A percentile compares a stretch with the other conserved stretches of the same genome.
Conservation (phyloP, 1,284 basidiomycete species). For the Apiotrichum sp. region DNA sequence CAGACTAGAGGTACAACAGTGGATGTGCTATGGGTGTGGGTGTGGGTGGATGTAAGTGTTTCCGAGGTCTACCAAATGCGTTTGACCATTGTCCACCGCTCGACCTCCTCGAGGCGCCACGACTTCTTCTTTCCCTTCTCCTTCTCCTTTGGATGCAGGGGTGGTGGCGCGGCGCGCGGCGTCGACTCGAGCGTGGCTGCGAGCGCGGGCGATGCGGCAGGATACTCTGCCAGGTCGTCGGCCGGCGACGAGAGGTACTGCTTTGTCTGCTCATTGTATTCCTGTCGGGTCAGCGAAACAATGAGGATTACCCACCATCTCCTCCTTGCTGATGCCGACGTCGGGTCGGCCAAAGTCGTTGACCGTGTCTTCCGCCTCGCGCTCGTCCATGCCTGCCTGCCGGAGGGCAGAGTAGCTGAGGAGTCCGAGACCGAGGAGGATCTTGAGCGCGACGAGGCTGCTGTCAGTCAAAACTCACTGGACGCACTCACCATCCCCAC, state of each 20-base stretch:
- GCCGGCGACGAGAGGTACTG: slow-evolving; percentile 60
- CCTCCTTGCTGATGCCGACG: slow-evolving; percentile 78
- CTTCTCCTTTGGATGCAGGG: slow-evolving; percentile 48
- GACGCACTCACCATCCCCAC: slow-evolving; percentile 61
- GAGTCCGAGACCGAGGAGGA: slow-evolving; percentile 79
- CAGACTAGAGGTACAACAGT: slow-evolving; percentile 16
- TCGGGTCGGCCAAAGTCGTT: slow-evolving; percentile 80
- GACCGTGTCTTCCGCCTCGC: slow-evolving; percentile 62
- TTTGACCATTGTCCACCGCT: slow-evolving; percentile 89
- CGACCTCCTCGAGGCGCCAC: slow-evolving; percentile 74
- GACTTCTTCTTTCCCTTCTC: slow-evolving; percentile 52
- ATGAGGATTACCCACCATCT: slow-evolving; percentile 55
- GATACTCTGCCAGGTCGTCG: slow-evolving; percentile 61
- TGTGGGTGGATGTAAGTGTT: not conserved
- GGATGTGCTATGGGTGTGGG: not conserved
- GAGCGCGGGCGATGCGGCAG: slow-evolving; percentile 8
- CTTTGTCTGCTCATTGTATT: slow-evolving; percentile 72
- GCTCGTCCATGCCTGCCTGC: slow-evolving; percentile 66
- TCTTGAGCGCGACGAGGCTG: slow-evolving; percentile 68
- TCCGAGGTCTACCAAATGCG: slow-evolving; percentile 63
- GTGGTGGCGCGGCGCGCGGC: slow-evolving; percentile 47
- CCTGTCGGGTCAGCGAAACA: slow-evolving; percentile 45
- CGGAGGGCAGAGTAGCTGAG: slow-evolving; percentile 74
- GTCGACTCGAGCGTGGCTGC: not conserved
- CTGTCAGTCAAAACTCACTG: not conserved